phyloP scores from a whole-genome alignment of 2,329 filamentous ascomycete genomes.

The Hypoxylon rubiginosum region DNA sequence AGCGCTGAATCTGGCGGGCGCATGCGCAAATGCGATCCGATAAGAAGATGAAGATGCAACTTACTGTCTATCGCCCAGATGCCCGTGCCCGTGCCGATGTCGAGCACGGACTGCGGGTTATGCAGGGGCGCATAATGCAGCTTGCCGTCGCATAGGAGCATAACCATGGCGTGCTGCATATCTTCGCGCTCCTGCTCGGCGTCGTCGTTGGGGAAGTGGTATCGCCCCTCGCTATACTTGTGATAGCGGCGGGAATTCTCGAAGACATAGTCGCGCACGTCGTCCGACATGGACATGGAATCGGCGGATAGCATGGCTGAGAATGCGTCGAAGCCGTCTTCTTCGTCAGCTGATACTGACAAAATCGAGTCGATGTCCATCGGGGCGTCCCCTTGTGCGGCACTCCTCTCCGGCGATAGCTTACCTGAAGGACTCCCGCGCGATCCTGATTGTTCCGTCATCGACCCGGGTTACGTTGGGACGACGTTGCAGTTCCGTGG shows the following conservation, averaged over 20 bases:
- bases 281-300: conserved; percentile 52
- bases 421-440: conserved; percentile 29
- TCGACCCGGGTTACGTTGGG: conserved; percentile 29
- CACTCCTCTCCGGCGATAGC: conserved; percentile 25
- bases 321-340: conserved; percentile 31
- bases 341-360: conserved; percentile 37
- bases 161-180: conserved; percentile 46
- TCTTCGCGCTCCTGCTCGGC: conserved; percentile 59
- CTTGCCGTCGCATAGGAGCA: conserved; percentile 50
- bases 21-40: conserved; percentile 31
- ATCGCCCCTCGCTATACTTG: conserved; percentile 56
- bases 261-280: conserved; percentile 58
- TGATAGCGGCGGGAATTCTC: conserved; percentile 61
- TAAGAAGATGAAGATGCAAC: conserved; percentile 18
- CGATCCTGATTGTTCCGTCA: conserved; percentile 36
- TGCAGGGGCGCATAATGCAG: conserved; percentile 44
- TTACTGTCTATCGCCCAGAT: conserved; percentile 50
- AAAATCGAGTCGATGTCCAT: conserved; percentile 34
- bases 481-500: conserved; percentile 22
- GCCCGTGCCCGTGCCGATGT: conserved; percentile 56
- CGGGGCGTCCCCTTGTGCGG: conserved; percentile 21
- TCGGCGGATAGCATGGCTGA: conserved; percentile 39
- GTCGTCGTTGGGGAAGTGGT: conserved; percentile 59
- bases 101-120: conserved; percentile 39
- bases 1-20: conserved; percentile 19